phyloP scores from a whole-genome alignment of 257 asterid genomes.

The Solanum megistacrolobum region DNA sequence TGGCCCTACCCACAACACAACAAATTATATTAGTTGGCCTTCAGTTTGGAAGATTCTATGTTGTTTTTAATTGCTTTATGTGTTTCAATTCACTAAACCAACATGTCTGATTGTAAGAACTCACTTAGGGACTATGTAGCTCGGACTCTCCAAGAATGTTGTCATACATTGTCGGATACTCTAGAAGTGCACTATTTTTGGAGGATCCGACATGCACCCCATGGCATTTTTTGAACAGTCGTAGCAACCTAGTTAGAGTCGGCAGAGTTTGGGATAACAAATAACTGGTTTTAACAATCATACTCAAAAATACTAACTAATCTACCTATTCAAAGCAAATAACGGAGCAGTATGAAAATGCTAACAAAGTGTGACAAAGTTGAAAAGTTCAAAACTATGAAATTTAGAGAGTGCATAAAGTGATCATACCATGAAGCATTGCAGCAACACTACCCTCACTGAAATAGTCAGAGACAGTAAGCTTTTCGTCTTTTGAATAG shows the following conservation, averaged over 20 bases:
- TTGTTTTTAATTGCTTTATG: not conserved
- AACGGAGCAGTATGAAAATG: not conserved
- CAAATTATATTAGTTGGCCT: constrained; percentile 3
- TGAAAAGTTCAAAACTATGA: not conserved
- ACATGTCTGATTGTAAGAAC: not conserved
- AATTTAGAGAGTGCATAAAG: not conserved
- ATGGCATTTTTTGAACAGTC: not conserved
- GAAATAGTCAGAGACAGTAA: constrained; percentile 75
- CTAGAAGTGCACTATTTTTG: not conserved
- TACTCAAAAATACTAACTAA: not conserved
- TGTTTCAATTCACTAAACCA: not conserved
- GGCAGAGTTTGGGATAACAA: not conserved
- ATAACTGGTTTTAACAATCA: not conserved
- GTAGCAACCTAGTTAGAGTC: not conserved
- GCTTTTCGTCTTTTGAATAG: constrained; percentile 96
- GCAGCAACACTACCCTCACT: constrained; percentile 74
- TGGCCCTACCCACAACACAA: constrained; percentile 1
- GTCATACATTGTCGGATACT: not conserved
- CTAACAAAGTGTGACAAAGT: not conserved
- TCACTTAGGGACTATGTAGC: not conserved
- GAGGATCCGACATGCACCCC: not conserved
- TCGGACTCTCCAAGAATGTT: not conserved
- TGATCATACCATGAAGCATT: constrained; percentile 68
- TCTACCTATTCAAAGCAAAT: not conserved
- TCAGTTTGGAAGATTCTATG: not conserved